Conservation (phyloP, 345 rosid species). For the Anastatica hierochuntica region DNA sequence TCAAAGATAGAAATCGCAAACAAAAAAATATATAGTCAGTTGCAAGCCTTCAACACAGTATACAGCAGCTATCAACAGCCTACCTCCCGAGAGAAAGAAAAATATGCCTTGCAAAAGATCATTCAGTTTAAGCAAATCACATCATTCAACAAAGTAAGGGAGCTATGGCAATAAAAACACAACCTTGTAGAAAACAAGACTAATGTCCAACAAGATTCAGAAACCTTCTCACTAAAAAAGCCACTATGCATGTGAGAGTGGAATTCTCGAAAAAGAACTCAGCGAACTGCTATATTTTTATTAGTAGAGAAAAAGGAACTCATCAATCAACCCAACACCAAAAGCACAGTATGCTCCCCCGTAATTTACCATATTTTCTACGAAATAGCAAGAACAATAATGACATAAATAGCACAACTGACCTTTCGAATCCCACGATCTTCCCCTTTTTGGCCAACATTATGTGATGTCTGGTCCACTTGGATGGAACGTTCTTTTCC, state of each 20-base stretch:
- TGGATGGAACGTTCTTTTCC: slow-evolving; percentile 36
- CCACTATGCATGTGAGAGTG: slow-evolving; percentile 1
- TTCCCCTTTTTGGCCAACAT: slow-evolving; percentile 41
- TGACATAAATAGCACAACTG: slow-evolving; percentile 14
- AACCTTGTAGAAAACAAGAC: too few relatives aligned
- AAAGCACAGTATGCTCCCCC: background rate
- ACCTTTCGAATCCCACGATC: slow-evolving; percentile 61
- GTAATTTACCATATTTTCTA: slow-evolving; percentile 9
- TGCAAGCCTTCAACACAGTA: slow-evolving; percentile 6
- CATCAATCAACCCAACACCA: slow-evolving; percentile 7
- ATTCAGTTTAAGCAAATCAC: background rate
- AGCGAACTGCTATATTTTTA: background rate
- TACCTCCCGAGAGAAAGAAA: background rate
- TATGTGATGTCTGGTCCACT: slow-evolving; percentile 44
- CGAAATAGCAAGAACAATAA: background rate
- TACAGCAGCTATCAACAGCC: background rate
- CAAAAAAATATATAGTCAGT: slow-evolving; percentile 7
- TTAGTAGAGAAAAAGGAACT: background rate
- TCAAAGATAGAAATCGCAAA: slow-evolving; percentile 24
- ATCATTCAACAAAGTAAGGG: background rate
- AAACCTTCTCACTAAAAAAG: background rate
- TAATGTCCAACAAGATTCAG: too few relatives aligned
- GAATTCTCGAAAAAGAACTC: background rate
- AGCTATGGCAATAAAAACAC: background rate
- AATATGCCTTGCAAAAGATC: background rate